Conservation (phyloP, 495 filamentous ascomycete species). For the Letharia lupina region DNA sequence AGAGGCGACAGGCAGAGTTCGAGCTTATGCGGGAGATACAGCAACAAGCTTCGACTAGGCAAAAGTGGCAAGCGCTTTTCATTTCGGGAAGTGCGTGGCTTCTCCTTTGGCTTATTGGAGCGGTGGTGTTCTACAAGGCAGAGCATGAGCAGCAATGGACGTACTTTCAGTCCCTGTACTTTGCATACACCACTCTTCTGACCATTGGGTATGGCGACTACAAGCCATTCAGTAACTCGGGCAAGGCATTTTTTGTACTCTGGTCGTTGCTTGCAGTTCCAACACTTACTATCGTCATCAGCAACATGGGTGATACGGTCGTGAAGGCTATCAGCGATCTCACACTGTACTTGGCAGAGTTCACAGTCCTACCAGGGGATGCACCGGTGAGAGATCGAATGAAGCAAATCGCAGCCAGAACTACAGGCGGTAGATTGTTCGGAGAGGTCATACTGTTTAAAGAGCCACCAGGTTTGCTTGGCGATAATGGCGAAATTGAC, state of each 20-base stretch:
- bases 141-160: conserved; percentile 55
- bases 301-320: conserved; percentile 66
- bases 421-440: conserved; percentile 8
- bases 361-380: conserved; percentile 72
- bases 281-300: conserved; percentile 74
- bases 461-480: conserved; percentile 12
- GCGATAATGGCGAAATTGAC: conserved; percentile 7
- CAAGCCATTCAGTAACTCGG: conserved; percentile 58
- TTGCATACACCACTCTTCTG: conserved; percentile 66
- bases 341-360: conserved; percentile 59
- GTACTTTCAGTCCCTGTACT: conserved; percentile 79
- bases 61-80: conserved; percentile 59
- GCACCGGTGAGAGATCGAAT: conserved; percentile 21
- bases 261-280: conserved; percentile 82
- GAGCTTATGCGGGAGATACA: conserved; percentile 70
- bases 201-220: conserved; percentile 86
- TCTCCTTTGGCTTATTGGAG: conserved; percentile 72
- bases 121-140: conserved; percentile 56
- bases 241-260: conserved; percentile 77
- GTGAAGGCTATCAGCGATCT: conserved; percentile 60
- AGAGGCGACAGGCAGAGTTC: conserved; percentile 64
- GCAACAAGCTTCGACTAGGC: conserved; percentile 43
- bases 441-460: neutral
- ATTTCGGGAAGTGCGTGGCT: conserved; percentile 57
- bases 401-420: conserved; percentile 15